These are phyloP conservation scores for Teunomyces panamensis DNA, from an alignment of 805 yeast species.

Conservation along the genomic window DNA sequence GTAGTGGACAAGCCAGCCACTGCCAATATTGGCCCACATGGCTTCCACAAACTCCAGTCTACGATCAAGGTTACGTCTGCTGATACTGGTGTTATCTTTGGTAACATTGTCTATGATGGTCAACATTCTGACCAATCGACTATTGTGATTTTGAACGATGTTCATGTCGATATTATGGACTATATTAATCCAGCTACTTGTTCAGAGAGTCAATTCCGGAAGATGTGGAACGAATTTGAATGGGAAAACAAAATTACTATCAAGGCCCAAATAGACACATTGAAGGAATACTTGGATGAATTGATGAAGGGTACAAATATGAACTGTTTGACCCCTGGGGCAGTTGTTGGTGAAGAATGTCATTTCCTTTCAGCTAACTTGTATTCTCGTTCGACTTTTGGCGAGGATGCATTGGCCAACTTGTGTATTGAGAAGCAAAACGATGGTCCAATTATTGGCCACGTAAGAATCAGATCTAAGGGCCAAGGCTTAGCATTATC, in stretches of 20 bases:
- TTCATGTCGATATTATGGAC: slow-evolving; percentile 95
- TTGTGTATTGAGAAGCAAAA: slow-evolving; percentile 83
- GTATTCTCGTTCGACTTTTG: slow-evolving; percentile 89
- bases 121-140: slow-evolving; percentile 87
- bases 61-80: slow-evolving; percentile 95
- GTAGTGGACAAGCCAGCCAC: slow-evolving; percentile 89
- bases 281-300: slow-evolving; percentile 75
- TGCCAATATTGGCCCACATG: slow-evolving; percentile 94
- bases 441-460: slow-evolving; percentile 80
- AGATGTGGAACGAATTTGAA: slow-evolving; percentile 99
- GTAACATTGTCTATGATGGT: slow-evolving; percentile 95
- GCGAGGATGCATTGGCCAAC: slow-evolving; percentile 97
- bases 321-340: slow-evolving; percentile 91
- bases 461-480: slow-evolving; percentile 93
- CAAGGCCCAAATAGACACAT: slow-evolving; percentile 60
- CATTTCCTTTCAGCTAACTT: slow-evolving; percentile 91
- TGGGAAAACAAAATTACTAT: slow-evolving; percentile 98
- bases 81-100: slow-evolving; percentile 97
- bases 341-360: slow-evolving; percentile 84
- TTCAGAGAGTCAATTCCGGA: slow-evolving; percentile 84
- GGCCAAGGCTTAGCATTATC: slow-evolving; percentile 97
- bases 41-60: slow-evolving; percentile 84
- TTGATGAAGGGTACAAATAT: slow-evolving; percentile 84
- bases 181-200: slow-evolving; percentile 94
- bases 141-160: slow-evolving; percentile 88